These are phyloP conservation scores for Hypericum androsaemum DNA, from an alignment of 345 rosid genomes.

Conservation along the genomic window DNA sequence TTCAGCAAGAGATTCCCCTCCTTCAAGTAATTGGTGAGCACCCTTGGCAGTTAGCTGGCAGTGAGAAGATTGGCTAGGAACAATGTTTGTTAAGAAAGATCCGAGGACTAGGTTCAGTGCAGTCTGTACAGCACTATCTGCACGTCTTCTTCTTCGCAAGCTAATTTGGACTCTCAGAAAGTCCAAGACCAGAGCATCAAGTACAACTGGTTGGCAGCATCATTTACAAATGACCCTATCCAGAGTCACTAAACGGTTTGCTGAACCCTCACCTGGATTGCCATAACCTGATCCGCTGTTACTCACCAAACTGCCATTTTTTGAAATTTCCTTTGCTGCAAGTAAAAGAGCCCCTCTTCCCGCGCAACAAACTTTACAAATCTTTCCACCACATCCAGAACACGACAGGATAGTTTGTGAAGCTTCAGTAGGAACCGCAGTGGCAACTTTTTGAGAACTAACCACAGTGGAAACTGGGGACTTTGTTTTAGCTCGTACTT, in stretches of 20 bases:
- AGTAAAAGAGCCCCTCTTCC: slow-evolving; percentile 88
- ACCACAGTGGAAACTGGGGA: slow-evolving; percentile 24
- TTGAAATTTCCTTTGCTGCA: slow-evolving; percentile 37
- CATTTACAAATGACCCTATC: slow-evolving; percentile 59
- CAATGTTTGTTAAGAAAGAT: slow-evolving; percentile 27
- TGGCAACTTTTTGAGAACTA: no score
- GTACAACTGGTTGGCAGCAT: slow-evolving; percentile 63
- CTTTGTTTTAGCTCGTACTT: slow-evolving; percentile 53
- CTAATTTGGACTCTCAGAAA: slow-evolving; percentile 77
- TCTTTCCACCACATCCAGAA: slow-evolving; percentile 58
- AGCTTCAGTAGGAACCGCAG: slow-evolving; percentile 34
- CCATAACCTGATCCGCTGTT: slow-evolving; percentile 57
- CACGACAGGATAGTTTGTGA: slow-evolving; percentile 43
- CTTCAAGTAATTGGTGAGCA: slow-evolving; percentile 41
- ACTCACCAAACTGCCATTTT: slow-evolving; percentile 28
- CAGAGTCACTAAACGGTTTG: slow-evolving; percentile 37
- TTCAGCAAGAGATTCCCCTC: slow-evolving; percentile 82
- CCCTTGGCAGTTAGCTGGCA: slow-evolving; percentile 19
- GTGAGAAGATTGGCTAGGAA: slow-evolving; percentile 31
- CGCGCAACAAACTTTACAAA: slow-evolving; percentile 78
- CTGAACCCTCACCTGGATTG: slow-evolving; percentile 41
- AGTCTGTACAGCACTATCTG: slow-evolving; percentile 47
- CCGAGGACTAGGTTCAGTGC: slow-evolving; percentile 61
- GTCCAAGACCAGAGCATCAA: slow-evolving; percentile 73
- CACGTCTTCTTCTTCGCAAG: slow-evolving; percentile 62